A percentile compares a stretch with the other conserved stretches of the same genome.
phyloP scores from a whole-genome alignment of 2,329 filamentous ascomycete genomes.

The Alternaria sp. region DNA sequence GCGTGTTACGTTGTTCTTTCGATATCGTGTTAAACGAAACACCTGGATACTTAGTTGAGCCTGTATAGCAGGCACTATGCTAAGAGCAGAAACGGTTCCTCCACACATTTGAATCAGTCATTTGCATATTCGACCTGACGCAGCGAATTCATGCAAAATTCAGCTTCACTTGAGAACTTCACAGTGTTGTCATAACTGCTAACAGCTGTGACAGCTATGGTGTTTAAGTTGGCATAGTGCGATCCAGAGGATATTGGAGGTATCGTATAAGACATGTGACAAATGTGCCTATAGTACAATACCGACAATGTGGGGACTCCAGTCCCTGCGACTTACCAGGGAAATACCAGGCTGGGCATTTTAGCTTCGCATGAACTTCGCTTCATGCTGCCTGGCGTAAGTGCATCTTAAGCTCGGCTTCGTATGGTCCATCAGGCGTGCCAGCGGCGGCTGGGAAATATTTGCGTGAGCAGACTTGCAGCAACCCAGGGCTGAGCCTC shows the following conservation, averaged over 20 bases:
- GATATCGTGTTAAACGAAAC: neutral
- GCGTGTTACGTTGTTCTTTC: neutral
- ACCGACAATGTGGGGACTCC: conserved; percentile 1
- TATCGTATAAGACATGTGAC: conserved; percentile 6
- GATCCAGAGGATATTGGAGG: neutral
- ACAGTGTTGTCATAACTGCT: neutral
- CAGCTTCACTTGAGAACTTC: neutral
- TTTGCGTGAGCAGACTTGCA: neutral
- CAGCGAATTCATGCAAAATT: neutral
- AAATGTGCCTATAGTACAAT: conserved; percentile 3
- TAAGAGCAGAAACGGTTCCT: neutral
- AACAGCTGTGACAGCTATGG: neutral
- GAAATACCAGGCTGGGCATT: neutral
- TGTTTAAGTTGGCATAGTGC: neutral
- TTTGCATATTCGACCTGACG: neutral
- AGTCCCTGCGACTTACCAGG: conserved; percentile 5
- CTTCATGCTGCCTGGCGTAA: neutral
- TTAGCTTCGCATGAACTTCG: conserved; percentile 8
- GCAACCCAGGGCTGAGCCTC: conserved; percentile 3
- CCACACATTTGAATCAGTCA: neutral
- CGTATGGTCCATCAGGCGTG: conserved; percentile 1
- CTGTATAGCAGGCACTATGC: neutral
- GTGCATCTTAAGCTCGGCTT: neutral
- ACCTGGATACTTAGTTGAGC: no score
- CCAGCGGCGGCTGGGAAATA: neutral